Base-by-base conservation (phyloP, 1,139 yeast genomes). In the Hyphopichia wangnamkhiaoensis region DNA sequence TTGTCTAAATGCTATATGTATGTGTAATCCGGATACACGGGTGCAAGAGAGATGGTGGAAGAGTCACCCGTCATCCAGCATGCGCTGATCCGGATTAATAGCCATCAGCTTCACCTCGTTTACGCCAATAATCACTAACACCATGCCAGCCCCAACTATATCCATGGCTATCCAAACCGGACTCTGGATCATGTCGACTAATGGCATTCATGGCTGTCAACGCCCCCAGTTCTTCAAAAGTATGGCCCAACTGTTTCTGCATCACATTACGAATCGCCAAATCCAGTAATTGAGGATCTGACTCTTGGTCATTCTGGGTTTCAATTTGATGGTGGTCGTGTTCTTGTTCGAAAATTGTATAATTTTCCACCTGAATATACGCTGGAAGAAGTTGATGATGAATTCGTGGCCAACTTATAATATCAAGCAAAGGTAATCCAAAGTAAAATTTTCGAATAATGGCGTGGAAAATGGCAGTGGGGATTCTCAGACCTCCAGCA, bases 311-410 rank as follows among this genome's bases (percentile, higher is more conserved):
- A n/a, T n/a, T n/a, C n/a, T n/a, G n/a, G n/a, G 4, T 16, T 7
- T n/a, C 5, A 15, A 17, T 19, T 30, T n/a, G 5, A 5, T 4
- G 7, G 15, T 3, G 46, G n/a, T n/a, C 46, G 41, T 53, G 58
- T 39, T 65, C 71, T 27, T 57, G 39, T 30, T 60, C 54, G 29
- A 62, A 59, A 21, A 61, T 65, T 0, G 65, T 54, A 3, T 59
- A 35, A 38, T 69, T 65, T 55, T 93, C 98, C 31, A 84, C 72
- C 61, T 70, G 77, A 1, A 81, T 67, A 4, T 54, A 59, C 47
- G 89, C 82, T 0, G 98, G 98, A 24, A 91, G 61, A 25, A 93
- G 73, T 59, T 93, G 98, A 58, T 93, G 96, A 56, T 93, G 98
- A 9, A 88, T 44, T 39, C 98, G 68, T 1, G 97, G 97, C 52